phyloP scores from a whole-genome alignment of 225 moss, liverwort and hornwort genomes.

The Climacium dendroides region DNA sequence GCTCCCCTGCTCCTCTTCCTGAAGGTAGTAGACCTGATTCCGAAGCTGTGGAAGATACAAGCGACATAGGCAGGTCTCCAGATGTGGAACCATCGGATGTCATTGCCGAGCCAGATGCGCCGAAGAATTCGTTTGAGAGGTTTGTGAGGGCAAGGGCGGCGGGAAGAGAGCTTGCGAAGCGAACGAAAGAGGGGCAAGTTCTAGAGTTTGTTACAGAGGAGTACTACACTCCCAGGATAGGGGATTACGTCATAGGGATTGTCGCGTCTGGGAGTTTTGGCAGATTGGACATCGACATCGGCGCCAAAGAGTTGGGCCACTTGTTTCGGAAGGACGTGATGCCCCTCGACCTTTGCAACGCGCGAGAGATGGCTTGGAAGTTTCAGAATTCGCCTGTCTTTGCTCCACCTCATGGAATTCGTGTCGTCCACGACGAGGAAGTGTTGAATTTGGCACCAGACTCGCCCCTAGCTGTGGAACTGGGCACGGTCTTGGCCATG shows the following conservation, averaged over 20 bases:
- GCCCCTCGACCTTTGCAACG: constrained; percentile 40
- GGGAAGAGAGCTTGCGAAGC: constrained; percentile 1
- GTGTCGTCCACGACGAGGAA: constrained; percentile 35
- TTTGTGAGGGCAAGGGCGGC: constrained; percentile 18
- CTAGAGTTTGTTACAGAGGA: neutral
- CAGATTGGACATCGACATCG: constrained; percentile 60
- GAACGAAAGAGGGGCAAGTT: neutral
- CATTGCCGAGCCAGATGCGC: neutral
- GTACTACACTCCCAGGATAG: constrained; percentile 55
- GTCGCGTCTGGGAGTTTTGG: constrained; percentile 43
- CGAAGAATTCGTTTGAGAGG: constrained; percentile 6
- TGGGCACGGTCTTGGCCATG: constrained; percentile 49
- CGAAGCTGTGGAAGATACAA: neutral
- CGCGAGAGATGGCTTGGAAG: constrained; percentile 38
- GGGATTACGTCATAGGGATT: constrained; percentile 59
- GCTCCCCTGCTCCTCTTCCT: constrained; percentile 11
- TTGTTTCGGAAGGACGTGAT: constrained; percentile 63
- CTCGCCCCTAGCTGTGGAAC: constrained; percentile 21
- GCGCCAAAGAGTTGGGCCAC: constrained; percentile 45
- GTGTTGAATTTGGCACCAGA: neutral
- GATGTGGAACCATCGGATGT: neutral
- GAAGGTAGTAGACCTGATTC: neutral
- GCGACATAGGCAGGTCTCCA: neutral
- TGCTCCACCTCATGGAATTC: constrained; percentile 19
- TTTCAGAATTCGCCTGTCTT: neutral